Conservation (phyloP, 2,329 filamentous ascomycete genomes). For the Fusarium domesticum region DNA sequence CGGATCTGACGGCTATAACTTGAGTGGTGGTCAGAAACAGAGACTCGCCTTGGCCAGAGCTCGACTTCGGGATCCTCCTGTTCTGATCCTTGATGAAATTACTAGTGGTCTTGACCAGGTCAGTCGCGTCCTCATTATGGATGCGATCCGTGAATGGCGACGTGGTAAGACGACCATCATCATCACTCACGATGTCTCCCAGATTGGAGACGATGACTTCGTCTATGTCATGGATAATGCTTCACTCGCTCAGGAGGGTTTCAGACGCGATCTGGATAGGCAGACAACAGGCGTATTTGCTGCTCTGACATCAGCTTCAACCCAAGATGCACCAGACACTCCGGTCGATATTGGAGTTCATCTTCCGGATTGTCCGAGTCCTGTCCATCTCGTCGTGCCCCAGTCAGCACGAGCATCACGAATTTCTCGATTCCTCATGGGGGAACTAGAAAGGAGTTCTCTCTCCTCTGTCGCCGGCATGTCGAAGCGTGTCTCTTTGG, state of each 20-base stretch:
- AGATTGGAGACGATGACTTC: conserved; percentile 70
- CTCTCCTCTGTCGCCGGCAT: conserved; percentile 9
- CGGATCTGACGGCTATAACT: conserved; percentile 62
- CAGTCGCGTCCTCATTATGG: conserved; percentile 66
- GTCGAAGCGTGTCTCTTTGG: conserved; percentile 21
- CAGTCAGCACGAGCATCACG: conserved; percentile 10
- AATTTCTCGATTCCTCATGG: conserved; percentile 19
- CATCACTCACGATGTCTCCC: conserved; percentile 84
- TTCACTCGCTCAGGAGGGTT: conserved; percentile 65
- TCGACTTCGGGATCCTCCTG: conserved; percentile 69
- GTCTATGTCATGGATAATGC: conserved; percentile 77
- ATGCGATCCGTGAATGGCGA: conserved; percentile 74
- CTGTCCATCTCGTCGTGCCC: conserved; percentile 9
- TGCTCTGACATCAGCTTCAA: conserved; percentile 32
- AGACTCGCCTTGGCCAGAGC: conserved; percentile 78
- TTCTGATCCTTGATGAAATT: conserved; percentile 84
- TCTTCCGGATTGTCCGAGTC: conserved; percentile 9
- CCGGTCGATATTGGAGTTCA: conserved; percentile 13
- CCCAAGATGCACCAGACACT: conserved; percentile 1
- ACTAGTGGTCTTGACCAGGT: conserved; percentile 82
- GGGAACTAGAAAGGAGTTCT: conserved; percentile 15
- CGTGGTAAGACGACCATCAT: conserved; percentile 82
- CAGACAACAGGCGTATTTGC: conserved; percentile 46
- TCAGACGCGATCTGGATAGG: conserved; percentile 52
- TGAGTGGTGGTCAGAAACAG: conserved; percentile 86